Percentiles rank a stretch among this genome's conserved stretches.
These are phyloP conservation scores for Aspergillus brasiliensis DNA, from an alignment of 2,329 filamentous ascomycete genomes.

Conservation along the genomic window DNA sequence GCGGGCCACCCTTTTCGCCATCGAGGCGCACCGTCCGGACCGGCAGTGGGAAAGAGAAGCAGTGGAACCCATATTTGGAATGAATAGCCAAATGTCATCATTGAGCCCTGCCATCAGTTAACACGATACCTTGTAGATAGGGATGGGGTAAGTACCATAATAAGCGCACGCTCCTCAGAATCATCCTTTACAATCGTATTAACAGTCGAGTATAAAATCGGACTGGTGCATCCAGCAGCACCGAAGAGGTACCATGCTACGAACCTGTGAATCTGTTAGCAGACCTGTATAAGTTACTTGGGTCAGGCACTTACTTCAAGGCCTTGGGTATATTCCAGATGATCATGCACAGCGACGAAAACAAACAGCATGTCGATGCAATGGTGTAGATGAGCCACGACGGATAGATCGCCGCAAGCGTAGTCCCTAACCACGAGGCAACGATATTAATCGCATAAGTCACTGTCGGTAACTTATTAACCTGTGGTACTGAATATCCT, in stretches of 20 bases:
- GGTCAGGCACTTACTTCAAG: slow-evolving; percentile 42
- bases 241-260: slow-evolving; percentile 50
- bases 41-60: slow-evolving; percentile 47
- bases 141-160: slow-evolving; percentile 24
- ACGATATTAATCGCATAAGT: slow-evolving; percentile 53
- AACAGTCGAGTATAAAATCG: slow-evolving; percentile 49
- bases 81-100: slow-evolving; percentile 53
- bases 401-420: slow-evolving; percentile 54
- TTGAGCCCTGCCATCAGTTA: slow-evolving; percentile 36
- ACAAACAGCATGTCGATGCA: slow-evolving; percentile 43
- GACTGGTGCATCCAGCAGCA: slow-evolving; percentile 41
- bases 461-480: slow-evolving; percentile 55
- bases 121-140: no score
- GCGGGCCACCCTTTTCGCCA: slow-evolving; percentile 55
- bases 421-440: slow-evolving; percentile 53
- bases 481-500: slow-evolving; percentile 51
- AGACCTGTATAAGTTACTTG: background rate
- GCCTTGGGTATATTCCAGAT: slow-evolving; percentile 54
- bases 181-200: slow-evolving; percentile 47
- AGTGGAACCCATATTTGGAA: slow-evolving; percentile 52
- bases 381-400: slow-evolving; percentile 53
- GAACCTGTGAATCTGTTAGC: slow-evolving; percentile 29
- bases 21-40: slow-evolving; percentile 45
- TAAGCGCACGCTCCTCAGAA: slow-evolving; percentile 44
- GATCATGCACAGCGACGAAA: slow-evolving; percentile 51